A percentile compares a stretch with the other conserved stretches of the same genome.
Evolutionary conservation across 1,139 yeast genomes (phyloP).

Genomic region (Candida anutae): DNA sequence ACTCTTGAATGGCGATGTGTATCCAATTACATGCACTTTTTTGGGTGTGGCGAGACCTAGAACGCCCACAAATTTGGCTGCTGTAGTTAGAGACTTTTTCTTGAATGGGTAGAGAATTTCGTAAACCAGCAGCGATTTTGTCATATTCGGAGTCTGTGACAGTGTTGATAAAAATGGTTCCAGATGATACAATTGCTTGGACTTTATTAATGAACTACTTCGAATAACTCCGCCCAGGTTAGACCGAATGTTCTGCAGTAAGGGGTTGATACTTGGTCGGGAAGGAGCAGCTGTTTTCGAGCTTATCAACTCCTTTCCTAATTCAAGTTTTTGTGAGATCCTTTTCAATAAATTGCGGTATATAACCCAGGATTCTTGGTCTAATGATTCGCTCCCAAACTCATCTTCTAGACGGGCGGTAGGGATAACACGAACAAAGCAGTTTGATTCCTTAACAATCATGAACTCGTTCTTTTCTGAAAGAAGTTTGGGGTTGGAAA

Average conservation of each 20-base stretch:
- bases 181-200: background rate
- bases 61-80: slow-evolving; percentile 17
- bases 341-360: slow-evolving; percentile 11
- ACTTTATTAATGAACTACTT: background rate
- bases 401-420: slow-evolving; percentile 8
- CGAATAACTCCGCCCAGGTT: too few species aligned
- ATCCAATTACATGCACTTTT: slow-evolving; percentile 9
- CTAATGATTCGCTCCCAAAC: slow-evolving; percentile 6
- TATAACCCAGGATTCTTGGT: slow-evolving; percentile 8
- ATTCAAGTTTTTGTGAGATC: slow-evolving; percentile 11
- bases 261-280: background rate
- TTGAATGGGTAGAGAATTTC: slow-evolving; percentile 12
- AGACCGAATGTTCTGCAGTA: background rate
- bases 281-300: slow-evolving; percentile 1
- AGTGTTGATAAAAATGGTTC: too few species aligned
- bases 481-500: slow-evolving; percentile 5
- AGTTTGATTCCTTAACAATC: slow-evolving; percentile 15
- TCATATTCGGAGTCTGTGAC: background rate
- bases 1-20: slow-evolving; percentile 5
- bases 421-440: slow-evolving; percentile 16
- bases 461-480: slow-evolving; percentile 14
- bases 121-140: slow-evolving; percentile 3
- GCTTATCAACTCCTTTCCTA: slow-evolving; percentile 8
- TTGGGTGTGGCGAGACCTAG: slow-evolving; percentile 11
- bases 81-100: slow-evolving; percentile 14